phyloP scores from a whole-genome alignment of 805 yeast species.

The Saturnispora zaruensis region DNA sequence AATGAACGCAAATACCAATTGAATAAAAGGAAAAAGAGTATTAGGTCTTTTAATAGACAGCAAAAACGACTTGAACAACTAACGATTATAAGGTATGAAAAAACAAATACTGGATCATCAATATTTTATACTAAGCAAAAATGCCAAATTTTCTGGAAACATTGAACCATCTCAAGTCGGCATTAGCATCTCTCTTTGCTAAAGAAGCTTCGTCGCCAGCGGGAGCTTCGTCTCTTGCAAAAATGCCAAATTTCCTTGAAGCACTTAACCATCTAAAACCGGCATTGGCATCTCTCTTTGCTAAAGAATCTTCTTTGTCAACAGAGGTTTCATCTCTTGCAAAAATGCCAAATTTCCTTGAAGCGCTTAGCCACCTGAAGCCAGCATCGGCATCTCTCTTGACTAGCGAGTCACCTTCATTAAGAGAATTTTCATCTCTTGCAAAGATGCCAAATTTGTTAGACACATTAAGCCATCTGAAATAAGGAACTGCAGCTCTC shows the following conservation, averaged over 20 bases:
- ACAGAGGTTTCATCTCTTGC: constrained; percentile 1
- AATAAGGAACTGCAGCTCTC: constrained; percentile 3
- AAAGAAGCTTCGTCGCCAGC: background rate
- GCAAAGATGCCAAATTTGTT: constrained; percentile 5
- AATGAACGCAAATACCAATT: background rate
- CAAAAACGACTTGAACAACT: background rate
- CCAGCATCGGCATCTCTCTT: constrained; percentile 3
- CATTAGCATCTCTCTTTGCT: too few relatives aligned
- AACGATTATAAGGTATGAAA: background rate
- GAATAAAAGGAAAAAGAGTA: background rate
- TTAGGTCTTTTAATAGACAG: background rate
- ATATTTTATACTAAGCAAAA: background rate
- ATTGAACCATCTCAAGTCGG: background rate
- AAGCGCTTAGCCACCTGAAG: constrained; percentile 6
- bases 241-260: constrained; percentile 6
- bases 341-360: constrained; percentile 6
- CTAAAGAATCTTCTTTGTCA: background rate
- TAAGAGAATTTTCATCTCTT: background rate
- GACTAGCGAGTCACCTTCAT: background rate
- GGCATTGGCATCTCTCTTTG: too few relatives aligned
- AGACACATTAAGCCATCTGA: constrained; percentile 6
- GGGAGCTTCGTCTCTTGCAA: constrained; percentile 5
- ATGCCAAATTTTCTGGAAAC: constrained; percentile 4
- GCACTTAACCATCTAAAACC: constrained; percentile 7
- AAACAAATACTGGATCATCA: background rate